These are phyloP conservation scores for Vitis hybrid DNA, from an alignment of 177 flowering plant genomes.

Conservation along the genomic window DNA sequence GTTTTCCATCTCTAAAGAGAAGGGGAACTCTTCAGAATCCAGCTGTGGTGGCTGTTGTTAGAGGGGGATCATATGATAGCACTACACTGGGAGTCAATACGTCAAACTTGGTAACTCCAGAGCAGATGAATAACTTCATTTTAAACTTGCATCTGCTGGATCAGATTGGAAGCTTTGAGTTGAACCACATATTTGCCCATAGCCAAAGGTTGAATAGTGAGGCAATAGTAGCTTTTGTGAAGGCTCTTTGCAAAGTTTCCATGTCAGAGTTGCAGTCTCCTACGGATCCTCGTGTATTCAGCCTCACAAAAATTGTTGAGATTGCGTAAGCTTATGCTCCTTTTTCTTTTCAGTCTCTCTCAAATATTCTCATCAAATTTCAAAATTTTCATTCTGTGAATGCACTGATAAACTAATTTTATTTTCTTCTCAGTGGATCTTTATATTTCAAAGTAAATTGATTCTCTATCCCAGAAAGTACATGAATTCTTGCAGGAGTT, in stretches of 20 bases:
- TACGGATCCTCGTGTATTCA: slow-evolving; percentile 96
- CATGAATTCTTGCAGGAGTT: background rate
- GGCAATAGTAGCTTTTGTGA: slow-evolving; percentile 95
- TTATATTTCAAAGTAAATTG: background rate
- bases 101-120: slow-evolving; percentile 71
- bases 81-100: slow-evolving; percentile 53
- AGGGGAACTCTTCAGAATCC: slow-evolving; percentile 87
- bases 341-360: background rate
- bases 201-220: slow-evolving; percentile 97
- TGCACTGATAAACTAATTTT: too few species aligned
- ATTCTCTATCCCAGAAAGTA: background rate
- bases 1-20: slow-evolving; percentile 65
- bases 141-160: slow-evolving; percentile 91
- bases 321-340: slow-evolving; percentile 74
- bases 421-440: background rate
- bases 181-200: slow-evolving; percentile 96
- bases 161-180: slow-evolving; percentile 91
- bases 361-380: background rate
- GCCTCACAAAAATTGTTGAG: slow-evolving; percentile 97
- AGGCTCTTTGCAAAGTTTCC: slow-evolving; percentile 93
- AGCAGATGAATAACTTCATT: slow-evolving; percentile 84
- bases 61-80: slow-evolving; percentile 99
- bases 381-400: too few species aligned
- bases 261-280: slow-evolving; percentile 96
- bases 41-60: slow-evolving; percentile 89